These are phyloP conservation scores for Vitis riparia DNA, from an alignment of 164 flowering plant species.

Conservation along the genomic window DNA sequence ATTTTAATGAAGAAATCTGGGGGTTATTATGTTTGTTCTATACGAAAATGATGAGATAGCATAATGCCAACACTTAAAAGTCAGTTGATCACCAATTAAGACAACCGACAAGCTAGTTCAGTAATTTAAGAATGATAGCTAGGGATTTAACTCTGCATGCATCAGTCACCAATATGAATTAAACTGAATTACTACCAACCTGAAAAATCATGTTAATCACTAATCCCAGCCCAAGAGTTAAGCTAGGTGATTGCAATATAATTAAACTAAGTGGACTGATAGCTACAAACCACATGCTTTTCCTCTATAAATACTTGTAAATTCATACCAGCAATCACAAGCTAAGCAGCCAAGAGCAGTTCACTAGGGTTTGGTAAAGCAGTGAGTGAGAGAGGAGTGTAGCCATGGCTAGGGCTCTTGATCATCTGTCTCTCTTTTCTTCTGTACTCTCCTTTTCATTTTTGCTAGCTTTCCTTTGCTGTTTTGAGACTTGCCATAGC, in stretches of 20 bases:
- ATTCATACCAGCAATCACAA: too few relatives aligned
- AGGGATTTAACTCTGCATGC: too few relatives aligned
- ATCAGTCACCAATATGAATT: too few relatives aligned
- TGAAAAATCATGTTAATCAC: background rate
- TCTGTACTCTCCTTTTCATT: background rate
- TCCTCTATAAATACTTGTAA: conserved; percentile 1
- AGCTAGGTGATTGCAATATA: background rate
- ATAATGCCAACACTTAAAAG: too few relatives aligned
- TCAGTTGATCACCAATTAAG: too few relatives aligned
- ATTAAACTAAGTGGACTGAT: background rate
- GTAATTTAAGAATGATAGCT: too few relatives aligned
- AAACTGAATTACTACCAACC: too few relatives aligned
- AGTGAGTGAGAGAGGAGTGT: background rate
- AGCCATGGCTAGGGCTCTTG: background rate
- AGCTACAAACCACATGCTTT: conserved; percentile 1
- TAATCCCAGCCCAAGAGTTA: background rate
- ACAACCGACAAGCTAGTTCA: too few relatives aligned
- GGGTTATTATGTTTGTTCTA: too few relatives aligned
- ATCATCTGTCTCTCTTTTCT: background rate
- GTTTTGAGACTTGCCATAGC: conserved; percentile 16
- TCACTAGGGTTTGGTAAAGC: conserved; percentile 6
- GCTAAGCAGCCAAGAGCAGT: background rate
- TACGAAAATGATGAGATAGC: too few relatives aligned
- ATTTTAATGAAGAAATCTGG: too few relatives aligned
- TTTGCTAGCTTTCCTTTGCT: conserved; percentile 6